Evolutionary conservation across 345 rosid species (phyloP).

Genomic region (Populus tremula): DNA sequence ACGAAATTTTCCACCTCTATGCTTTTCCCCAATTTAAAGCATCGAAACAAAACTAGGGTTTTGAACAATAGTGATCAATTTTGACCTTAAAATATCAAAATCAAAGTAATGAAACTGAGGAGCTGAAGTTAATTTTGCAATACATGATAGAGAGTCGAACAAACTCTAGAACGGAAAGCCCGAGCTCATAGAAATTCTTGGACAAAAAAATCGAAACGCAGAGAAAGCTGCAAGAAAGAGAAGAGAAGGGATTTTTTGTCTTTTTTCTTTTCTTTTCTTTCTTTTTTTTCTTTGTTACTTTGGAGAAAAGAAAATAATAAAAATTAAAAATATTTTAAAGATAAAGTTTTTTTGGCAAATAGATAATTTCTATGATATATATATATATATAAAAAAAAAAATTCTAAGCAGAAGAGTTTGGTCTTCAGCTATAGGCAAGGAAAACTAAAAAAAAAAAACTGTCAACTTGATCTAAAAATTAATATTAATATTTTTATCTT

Average conservation of each 20-base stretch:
- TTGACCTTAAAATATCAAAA: conserved; percentile 10
- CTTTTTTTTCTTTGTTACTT: conserved; percentile 10
- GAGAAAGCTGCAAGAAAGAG: conserved; percentile 25
- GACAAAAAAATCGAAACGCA: conserved; percentile 33
- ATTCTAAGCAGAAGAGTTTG: not conserved
- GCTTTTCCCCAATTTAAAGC: conserved; percentile 17
- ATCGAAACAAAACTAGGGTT: conserved; percentile 45
- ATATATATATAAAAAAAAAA: not conserved
- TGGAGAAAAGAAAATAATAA: not conserved
- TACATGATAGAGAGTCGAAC: conserved; percentile 24
- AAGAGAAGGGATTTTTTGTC: conserved; percentile 22
- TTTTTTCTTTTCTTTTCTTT: conserved; percentile 4
- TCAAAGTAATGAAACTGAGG: not conserved
- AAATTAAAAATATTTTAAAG: not conserved
- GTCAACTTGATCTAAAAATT: not conserved
- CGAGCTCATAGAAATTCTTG: conserved; percentile 1
- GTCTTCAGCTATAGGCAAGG: not conserved
- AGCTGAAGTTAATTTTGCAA: conserved; percentile 5
- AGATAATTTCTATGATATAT: conserved; percentile 18
- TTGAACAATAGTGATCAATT: conserved; percentile 17
- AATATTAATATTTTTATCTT: not conserved
- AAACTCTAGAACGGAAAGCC: conserved; percentile 7
- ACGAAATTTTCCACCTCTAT: not conserved
- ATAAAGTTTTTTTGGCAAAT: not conserved
- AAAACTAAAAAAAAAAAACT: not conserved